phyloP scores from a whole-genome alignment of 2,329 filamentous ascomycete genomes.

The Trichophaea hybrida region DNA sequence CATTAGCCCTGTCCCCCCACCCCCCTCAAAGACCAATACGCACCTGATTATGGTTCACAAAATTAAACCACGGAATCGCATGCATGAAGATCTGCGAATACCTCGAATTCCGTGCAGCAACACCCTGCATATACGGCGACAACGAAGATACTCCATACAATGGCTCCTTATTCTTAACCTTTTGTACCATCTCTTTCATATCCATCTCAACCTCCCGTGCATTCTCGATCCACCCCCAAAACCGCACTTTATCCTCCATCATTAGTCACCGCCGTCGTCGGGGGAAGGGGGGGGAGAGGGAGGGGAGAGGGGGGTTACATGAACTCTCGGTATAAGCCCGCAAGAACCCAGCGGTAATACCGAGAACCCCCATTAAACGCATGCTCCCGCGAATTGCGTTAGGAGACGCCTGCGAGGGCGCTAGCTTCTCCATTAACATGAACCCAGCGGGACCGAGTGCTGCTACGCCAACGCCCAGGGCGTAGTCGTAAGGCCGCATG shows the following conservation, averaged over 20 bases:
- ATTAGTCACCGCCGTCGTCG: slow-evolving; percentile 8
- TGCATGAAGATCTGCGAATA: slow-evolving; percentile 75
- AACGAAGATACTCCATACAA: slow-evolving; percentile 71
- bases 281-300: not conserved
- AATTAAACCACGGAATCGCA: slow-evolving; percentile 91
- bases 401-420: slow-evolving; percentile 60
- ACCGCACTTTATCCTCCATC: slow-evolving; percentile 50
- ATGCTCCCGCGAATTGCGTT: slow-evolving; percentile 68
- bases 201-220: slow-evolving; percentile 83
- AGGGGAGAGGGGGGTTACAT: slow-evolving; percentile 39
- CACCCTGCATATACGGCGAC: slow-evolving; percentile 81
- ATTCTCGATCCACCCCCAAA: slow-evolving; percentile 93
- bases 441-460: slow-evolving; percentile 62
- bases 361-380: slow-evolving; percentile 61
- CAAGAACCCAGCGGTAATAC: slow-evolving; percentile 63
- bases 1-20: not conserved
- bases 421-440: slow-evolving; percentile 67
- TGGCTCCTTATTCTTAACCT: slow-evolving; percentile 81
- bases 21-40: slow-evolving; percentile 20
- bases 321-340: slow-evolving; percentile 72
- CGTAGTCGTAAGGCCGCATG: slow-evolving; percentile 73
- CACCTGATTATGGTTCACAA: slow-evolving; percentile 79
- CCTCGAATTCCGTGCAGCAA: slow-evolving; percentile 80
- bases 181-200: slow-evolving; percentile 94
- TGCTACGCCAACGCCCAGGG: slow-evolving; percentile 51